These are phyloP conservation scores for Dictyostelium intermedium DNA, from an alignment of 78 protist species.

Conservation along the genomic window DNA sequence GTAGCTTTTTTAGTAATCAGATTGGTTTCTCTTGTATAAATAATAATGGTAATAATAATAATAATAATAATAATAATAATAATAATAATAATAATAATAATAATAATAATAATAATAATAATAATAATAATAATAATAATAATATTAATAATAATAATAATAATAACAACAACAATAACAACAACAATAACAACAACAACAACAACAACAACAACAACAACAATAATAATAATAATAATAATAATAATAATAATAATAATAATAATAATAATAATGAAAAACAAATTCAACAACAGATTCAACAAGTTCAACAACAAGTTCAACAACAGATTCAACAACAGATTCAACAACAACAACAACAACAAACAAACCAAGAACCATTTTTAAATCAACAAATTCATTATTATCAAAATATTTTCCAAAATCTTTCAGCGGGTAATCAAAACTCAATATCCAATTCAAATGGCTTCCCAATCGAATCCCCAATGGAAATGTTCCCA, in stretches of 20 bases:
- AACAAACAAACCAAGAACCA: not conserved
- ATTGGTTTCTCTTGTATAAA: no score
- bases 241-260: no score
- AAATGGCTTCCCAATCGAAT: not conserved
- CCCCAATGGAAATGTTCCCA: not conserved
- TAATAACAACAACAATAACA: no score
- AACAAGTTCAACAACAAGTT: not conserved
- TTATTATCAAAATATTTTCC: not conserved
- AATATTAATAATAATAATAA: no score
- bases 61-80: no score
- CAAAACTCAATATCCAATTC: not conserved
- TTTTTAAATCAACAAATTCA: not conserved
- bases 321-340: not conserved
- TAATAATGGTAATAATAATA: not conserved
- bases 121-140: no score
- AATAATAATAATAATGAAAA: not conserved
- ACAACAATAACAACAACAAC: no score
- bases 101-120: no score
- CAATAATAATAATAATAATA: not conserved
- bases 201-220: no score
- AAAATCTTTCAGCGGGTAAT: not conserved
- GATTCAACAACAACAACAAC: not conserved
- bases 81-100: no score
- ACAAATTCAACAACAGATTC: not conserved
- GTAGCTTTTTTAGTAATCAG: not conserved